Evolutionary conservation across 352 stramenopile genomes (phyloP).

Genomic region (Elongisporangium senticosum): DNA sequence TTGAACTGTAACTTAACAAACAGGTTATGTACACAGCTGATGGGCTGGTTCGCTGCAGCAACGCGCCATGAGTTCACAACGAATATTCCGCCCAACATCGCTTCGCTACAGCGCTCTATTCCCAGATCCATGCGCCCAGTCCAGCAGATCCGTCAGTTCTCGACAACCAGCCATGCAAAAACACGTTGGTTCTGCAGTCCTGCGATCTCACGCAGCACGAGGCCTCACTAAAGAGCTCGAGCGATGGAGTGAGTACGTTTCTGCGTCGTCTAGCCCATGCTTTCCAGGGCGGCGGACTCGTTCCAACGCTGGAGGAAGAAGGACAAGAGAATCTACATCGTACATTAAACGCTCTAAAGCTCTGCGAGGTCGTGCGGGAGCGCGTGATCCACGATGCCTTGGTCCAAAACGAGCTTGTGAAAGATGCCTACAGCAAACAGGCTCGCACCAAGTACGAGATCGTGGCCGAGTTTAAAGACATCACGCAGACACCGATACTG

Average conservation of each 20-base stretch:
- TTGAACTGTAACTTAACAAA: not conserved
- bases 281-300: slow-evolving; percentile 43
- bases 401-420: slow-evolving; percentile 32
- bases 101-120: too few relatives aligned
- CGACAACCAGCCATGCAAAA: too few relatives aligned
- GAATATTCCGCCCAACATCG: too few relatives aligned
- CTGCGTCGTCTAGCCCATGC: slow-evolving; percentile 52
- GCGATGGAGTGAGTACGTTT: slow-evolving; percentile 55
- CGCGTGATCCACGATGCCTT: slow-evolving; percentile 30
- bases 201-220: slow-evolving; percentile 34
- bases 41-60: too few relatives aligned
- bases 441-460: slow-evolving; percentile 53
- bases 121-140: too few relatives aligned
- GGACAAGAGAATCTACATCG: slow-evolving; percentile 10
- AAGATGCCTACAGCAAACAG: slow-evolving; percentile 47
- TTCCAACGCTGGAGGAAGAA: slow-evolving; percentile 19
- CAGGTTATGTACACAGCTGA: too few relatives aligned
- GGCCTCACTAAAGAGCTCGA: slow-evolving; percentile 22
- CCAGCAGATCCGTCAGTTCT: too few relatives aligned
- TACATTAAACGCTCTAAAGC: slow-evolving; percentile 19
- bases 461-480: slow-evolving; percentile 47
- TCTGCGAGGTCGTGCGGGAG: slow-evolving; percentile 37
- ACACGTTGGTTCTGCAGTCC: slow-evolving; percentile 23
- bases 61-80: too few relatives aligned
- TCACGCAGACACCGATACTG: slow-evolving; percentile 43